Base-by-base conservation (phyloP, 129 eudicot genomes). In the Escallonia herrerae region DNA sequence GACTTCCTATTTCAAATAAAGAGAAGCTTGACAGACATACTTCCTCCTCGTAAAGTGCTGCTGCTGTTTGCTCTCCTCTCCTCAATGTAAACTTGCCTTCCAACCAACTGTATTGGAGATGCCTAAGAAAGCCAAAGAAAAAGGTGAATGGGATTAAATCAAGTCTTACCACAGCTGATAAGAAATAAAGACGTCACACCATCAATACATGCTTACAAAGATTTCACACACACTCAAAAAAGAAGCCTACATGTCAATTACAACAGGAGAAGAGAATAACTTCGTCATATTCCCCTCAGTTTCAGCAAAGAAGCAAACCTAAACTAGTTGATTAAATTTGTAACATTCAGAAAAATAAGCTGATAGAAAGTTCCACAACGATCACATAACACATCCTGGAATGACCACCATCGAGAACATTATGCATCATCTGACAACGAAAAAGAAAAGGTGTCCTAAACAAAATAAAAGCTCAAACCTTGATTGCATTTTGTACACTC, bases 1-100 rank as follows among this genome's bases (percentile, higher is more conserved):
- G 8, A 8, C 33, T 22, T 67, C 4, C 39, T 11, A 59, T 33
- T 40, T 6, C 5, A 15, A 59, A 11, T 22, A 42, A 43, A 60
- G 43, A 57, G 6, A 9, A 44, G 37, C 10, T n/a, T 15, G 40
- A 64, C 45, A 52, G 3, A 81, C 89, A 15, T 85, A 88, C 98
- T 83, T 79, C 96, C 96, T 39, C 96, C 96, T 43, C 95, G 96
- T 58, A 86, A 50, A 65, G 78, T 55, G 63, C 73, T 60, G 68
- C 63, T 76, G 85, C 72, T 82, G 72, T 73, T 81, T 66, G 87
- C 81, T 82, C 95, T 79, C 76, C 96, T 82, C 71, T 83, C 87
- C 77, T 88, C 96, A 15, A 93, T 65, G 70, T 85, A 88, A 14
- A 93, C 86, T 83, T 73, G 88, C 75, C 85, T 83, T 50, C 95